phyloP scores from a whole-genome alignment of 2,329 filamentous ascomycete genomes.

The Talaromyces sp. region DNA sequence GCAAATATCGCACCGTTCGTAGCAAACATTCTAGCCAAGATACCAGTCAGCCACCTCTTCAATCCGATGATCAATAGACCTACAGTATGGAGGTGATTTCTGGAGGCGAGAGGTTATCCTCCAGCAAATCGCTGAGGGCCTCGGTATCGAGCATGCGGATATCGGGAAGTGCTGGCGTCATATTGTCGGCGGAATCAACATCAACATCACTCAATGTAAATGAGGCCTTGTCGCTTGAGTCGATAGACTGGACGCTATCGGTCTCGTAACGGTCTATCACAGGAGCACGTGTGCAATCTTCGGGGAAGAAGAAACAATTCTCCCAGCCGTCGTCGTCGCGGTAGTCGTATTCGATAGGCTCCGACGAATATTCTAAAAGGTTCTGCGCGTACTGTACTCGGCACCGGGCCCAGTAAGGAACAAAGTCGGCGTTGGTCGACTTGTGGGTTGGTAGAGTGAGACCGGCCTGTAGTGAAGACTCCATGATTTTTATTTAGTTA shows the following conservation, averaged over 20 bases:
- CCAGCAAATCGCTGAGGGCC: conserved; percentile 40
- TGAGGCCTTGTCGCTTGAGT: conserved; percentile 21
- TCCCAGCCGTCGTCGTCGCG: conserved; percentile 42
- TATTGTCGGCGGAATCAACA: conserved; percentile 29
- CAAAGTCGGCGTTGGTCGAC: conserved; percentile 24
- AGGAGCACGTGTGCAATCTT: conserved; percentile 42
- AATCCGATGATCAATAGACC: conserved; percentile 7
- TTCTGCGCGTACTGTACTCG: conserved; percentile 39
- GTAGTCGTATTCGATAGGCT: conserved; percentile 44
- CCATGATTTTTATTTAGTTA: conserved; percentile 19
- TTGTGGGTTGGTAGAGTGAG: conserved; percentile 2
- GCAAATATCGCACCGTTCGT: conserved; percentile 46
- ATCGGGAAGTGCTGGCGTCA: conserved; percentile 41
- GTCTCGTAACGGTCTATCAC: conserved; percentile 15
- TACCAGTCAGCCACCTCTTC: neutral
- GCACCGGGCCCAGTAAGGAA: conserved; percentile 40
- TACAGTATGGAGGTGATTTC: conserved; percentile 46
- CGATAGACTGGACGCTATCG: conserved; percentile 26
- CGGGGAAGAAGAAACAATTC: conserved; percentile 45
- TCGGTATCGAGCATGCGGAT: conserved; percentile 45
- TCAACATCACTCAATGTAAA: conserved; percentile 16
- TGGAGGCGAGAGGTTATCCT: conserved; percentile 43
- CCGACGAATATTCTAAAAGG: conserved; percentile 37
- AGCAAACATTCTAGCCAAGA: conserved; percentile 38
- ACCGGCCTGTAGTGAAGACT: conserved; percentile 22